Base-by-base conservation (phyloP, 2,329 filamentous ascomycete genomes). In the Sclerotinia trifoliorum region DNA sequence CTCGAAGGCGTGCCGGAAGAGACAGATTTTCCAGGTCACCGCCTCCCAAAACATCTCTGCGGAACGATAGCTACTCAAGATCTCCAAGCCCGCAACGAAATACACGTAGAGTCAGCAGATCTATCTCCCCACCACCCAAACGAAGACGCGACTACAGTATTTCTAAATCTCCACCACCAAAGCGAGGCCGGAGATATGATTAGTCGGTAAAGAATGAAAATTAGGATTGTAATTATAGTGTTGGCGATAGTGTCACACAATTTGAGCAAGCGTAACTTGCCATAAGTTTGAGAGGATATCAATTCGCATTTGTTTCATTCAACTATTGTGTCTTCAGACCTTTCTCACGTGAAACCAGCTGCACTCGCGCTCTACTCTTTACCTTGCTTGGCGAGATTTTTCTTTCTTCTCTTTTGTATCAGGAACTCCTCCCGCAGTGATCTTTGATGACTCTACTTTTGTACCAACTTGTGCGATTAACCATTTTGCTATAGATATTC, bases 161-260 rank as follows among this genome's bases (percentile, higher is more conserved):
- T 54, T 77, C 75, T 32, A 71, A 70, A 63, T 76, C 74, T 63
- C 74, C 74, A n/a, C 74, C 75, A 52, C 74, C 74, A 54, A 75
- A 75, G 61, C 68, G 75, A 61, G 75, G 74, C 17, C 67, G 74
- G 56, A 70, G 73, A 71, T 73, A 73, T 64, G 73, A 64, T 64
- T 54, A 63, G 46, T 17, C 32, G 44, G 29, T 26, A 19, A 29
- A 39, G 2, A 39, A 51, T 35, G 42, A 15, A 29, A 63, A 32
- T 21, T 32, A 39, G 44, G 46, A 51, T 35, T 63, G 48, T 63
- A 52, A 24, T 63, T 63, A 51, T 63, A 52, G 52, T 54, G 21
- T 35, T 35, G 19, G 52, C 52, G 52, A 35, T 55, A 35, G 29
- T 7, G 19, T 13, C 52, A 55, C 29, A 55, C 52, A 55, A n/a